Base-by-base conservation (phyloP, 2,329 filamentous ascomycete species). In the Trichoderma koningii region DNA sequence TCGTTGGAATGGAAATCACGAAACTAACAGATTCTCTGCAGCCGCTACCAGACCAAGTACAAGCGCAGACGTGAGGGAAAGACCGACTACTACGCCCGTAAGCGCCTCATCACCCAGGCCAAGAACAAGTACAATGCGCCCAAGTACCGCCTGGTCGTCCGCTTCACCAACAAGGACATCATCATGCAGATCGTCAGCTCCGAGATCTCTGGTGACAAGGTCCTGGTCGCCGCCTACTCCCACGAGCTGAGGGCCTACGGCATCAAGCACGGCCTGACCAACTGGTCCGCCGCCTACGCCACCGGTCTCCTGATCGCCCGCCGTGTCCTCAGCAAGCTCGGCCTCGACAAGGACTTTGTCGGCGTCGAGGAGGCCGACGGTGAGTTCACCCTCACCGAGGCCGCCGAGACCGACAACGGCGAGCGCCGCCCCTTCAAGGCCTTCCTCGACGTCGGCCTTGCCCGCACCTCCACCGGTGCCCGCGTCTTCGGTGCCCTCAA, bases 81-180 rank as follows among this genome's bases (percentile, higher is more conserved):
- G 91, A 99, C 95, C 85, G 95, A 99, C 82, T 99, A 99, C 92
- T 98, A 97, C 83, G 95, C 95, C 80, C 94, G 95, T 82, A 98
- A 98, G 92, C 91, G 95, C 79, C 88, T 99, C 82, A 95, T 98
- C 87, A 93, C 92, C 86, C 95, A 99, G 88, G 95, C 95, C 85
- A 99, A 98, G 92, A 99, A 99, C 92, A 99, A 99, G 91, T 99
- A 98, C 91, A 96, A 96, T 85, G 91, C 95, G 71, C 95, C 95
- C 83, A 99, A 99, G 89, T 98, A 99, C 90, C 92, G 95, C 79
- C 90, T 99, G 78, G 95, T 99, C 73, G 92, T 99, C 80, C 95
- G 95, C 81, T 97, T 96, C 90, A 96, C 92, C 87, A 96, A 98
- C 90, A 92, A 93, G 83, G 94, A 99, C 87, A 96, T 98, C 86